These are phyloP conservation scores for Polytrichum formosum DNA, from an alignment of 225 moss, liverwort and hornwort genomes.

Conservation along the genomic window DNA sequence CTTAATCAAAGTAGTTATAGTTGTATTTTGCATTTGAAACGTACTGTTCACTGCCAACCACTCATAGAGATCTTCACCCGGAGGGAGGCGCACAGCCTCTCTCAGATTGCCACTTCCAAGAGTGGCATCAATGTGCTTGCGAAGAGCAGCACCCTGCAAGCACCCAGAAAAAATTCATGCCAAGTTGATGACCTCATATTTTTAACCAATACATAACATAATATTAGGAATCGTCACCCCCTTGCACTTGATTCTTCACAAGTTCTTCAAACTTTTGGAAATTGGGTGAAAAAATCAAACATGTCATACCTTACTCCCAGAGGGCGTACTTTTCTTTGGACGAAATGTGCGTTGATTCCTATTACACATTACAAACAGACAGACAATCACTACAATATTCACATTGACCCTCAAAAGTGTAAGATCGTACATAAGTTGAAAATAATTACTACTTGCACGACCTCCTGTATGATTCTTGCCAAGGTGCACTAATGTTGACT, in stretches of 20 bases:
- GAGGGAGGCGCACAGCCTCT: conserved; percentile 96
- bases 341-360: conserved; percentile 99
- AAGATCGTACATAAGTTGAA: too few species aligned
- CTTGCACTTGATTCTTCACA: too few species aligned
- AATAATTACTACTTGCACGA: too few species aligned
- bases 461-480: too few species aligned
- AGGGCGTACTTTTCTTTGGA: conserved; percentile 91
- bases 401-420: background rate
- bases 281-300: background rate
- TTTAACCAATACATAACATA: background rate
- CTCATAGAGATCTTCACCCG: conserved; percentile 96
- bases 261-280: too few species aligned
- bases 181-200: background rate
- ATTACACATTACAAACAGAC: conserved; percentile 3
- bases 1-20: too few species aligned
- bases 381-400: background rate
- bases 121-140: conserved; percentile 99
- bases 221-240: background rate
- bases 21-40: conserved; percentile 16
- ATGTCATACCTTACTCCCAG: conserved; percentile 78
- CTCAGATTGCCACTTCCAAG: conserved; percentile 94
- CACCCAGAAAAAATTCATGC: background rate
- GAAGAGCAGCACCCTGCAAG: conserved; percentile 82
- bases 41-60: conserved; percentile 99
- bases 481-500: too few species aligned